phyloP scores from a whole-genome alignment of 1,284 basidiomycete genomes.

The Rhodotorula mucilaginosa region DNA sequence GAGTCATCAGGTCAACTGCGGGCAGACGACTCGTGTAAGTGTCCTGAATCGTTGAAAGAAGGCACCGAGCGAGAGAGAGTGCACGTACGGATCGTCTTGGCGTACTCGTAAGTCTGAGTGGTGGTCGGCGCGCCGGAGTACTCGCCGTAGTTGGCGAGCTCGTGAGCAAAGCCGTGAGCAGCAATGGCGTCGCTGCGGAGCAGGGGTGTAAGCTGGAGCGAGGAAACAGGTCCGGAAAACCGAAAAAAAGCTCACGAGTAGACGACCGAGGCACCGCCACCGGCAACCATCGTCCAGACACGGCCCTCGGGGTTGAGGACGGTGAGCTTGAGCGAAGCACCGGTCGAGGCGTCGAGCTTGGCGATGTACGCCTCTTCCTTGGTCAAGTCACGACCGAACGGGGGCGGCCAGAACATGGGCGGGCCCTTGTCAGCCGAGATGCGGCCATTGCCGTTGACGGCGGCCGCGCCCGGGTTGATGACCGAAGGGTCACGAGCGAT shows the following conservation, averaged over 20 bases:
- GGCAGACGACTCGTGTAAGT: no score
- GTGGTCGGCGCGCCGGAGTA: conserved; percentile 98
- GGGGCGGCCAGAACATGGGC: conserved; percentile 66
- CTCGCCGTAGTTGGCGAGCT: conserved; percentile 99
- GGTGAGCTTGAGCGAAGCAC: conserved; percentile 96
- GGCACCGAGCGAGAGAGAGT: neutral
- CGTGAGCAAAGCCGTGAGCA: conserved; percentile 92
- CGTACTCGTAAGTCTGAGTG: conserved; percentile 98
- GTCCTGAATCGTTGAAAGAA: no score
- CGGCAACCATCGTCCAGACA: conserved; percentile 99
- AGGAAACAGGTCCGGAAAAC: neutral
- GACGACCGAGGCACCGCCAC: conserved; percentile 72
- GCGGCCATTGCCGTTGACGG: conserved; percentile 51
- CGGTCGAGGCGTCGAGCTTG: conserved; percentile 93
- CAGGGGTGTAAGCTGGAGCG: conserved; percentile 11
- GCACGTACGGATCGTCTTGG: conserved; percentile 85
- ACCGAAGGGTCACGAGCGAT: conserved; percentile 86
- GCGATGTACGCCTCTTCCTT: conserved; percentile 99
- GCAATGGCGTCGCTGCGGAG: conserved; percentile 74
- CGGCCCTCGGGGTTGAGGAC: conserved; percentile 92
- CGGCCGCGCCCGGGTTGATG: conserved; percentile 58
- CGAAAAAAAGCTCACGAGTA: conserved; percentile 53
- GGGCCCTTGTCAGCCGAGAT: conserved; percentile 89
- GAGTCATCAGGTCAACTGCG: conserved; percentile 87
- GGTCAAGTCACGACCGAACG: conserved; percentile 93